Base-by-base conservation (phyloP, 2,329 filamentous ascomycete genomes). In the Cladosporium austrohemisphaericum region DNA sequence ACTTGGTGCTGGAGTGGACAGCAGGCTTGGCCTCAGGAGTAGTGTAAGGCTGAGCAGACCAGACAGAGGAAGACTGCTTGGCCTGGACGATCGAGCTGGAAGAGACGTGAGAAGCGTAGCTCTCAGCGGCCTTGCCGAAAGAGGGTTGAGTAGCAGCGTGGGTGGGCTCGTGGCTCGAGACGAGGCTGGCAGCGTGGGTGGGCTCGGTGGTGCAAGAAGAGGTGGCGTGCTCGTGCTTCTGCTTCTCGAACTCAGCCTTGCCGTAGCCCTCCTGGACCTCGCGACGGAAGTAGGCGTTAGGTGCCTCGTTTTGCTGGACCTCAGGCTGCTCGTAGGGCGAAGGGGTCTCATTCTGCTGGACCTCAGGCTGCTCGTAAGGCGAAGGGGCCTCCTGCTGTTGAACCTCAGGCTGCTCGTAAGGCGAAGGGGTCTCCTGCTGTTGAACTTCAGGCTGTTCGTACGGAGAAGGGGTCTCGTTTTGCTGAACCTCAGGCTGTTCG, bases 181-280 rank as follows among this genome's bases (percentile, higher is more conserved):
- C 20, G 43, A 16, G 22, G 33, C 33, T 36, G 16, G 19, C 33
- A 19, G 22, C 18, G 33, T 36, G 16, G 16, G 33, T 16, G 16
- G 33, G 22, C 43, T 46, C 25, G 23, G 32, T 22, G 3, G 22
- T 23, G 13, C 43, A 46, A 23, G 43, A 31, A 10, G 44, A 23
- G 5, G 41, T 45, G 13, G 41, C 23, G 7, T 29, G 29, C 7
- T 23, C 13, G 9, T 28, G 44, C 16, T 26, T 35, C 8, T 37
- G 20, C 41, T 45, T 45, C n/a, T 33, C 31, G 44, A 38, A 47
- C 26, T 47, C 44, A 14, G 44, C 44, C 18, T 38, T 37, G 33
- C 44, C 44, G 33, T 47, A 47, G 18, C 44, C 44, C 19, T 37
- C 25, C 25, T 26, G 25, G 25, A 26, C 11, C 6, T 26, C 19